Evolutionary conservation across 1,284 basidiomycete species (phyloP).

Genomic region (Cryptococcus hybrid): DNA sequence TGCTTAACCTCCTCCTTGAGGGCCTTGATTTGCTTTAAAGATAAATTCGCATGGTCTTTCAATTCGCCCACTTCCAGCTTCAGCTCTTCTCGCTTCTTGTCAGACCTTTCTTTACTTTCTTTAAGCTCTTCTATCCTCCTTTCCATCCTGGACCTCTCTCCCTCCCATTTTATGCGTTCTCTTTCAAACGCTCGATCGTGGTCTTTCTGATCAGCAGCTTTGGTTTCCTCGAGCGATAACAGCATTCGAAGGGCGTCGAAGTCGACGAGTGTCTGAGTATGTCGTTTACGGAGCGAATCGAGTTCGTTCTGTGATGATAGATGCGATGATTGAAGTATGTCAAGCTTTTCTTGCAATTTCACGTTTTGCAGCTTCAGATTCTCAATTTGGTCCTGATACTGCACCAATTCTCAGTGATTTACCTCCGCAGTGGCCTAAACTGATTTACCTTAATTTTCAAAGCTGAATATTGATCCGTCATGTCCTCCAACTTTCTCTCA

Average conservation of each 20-base stretch:
- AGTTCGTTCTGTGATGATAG: too few relatives aligned
- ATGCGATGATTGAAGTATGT: background rate
- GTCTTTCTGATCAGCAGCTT: background rate
- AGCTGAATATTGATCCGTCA: slow-evolving; percentile 18
- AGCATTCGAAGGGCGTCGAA: slow-evolving; percentile 5
- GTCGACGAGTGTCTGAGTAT: slow-evolving; percentile 4
- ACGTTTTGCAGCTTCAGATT: slow-evolving; percentile 1
- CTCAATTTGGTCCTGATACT: slow-evolving; percentile 13
- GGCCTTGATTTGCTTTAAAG: background rate
- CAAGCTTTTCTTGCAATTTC: slow-evolving; percentile 2
- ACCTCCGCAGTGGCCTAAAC: background rate
- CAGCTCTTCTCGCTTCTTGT: background rate
- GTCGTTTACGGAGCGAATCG: background rate
- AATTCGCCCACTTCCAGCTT: background rate
- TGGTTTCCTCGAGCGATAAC: background rate
- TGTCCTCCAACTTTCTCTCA: slow-evolving; percentile 19
- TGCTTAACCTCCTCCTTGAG: slow-evolving; percentile 1
- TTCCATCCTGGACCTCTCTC: slow-evolving; percentile 2
- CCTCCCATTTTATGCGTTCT: slow-evolving; percentile 3
- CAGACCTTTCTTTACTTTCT: background rate
- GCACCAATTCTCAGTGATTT: background rate
- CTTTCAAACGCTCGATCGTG: slow-evolving; percentile 1
- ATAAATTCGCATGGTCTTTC: slow-evolving; percentile 1
- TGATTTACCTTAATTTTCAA: slow-evolving; percentile 26
- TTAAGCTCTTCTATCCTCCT: background rate